Percentiles rank a stretch among this genome's conserved stretches.
These are phyloP conservation scores for Diaporthe eres DNA, from an alignment of 2,329 filamentous ascomycete genomes.

Conservation along the genomic window DNA sequence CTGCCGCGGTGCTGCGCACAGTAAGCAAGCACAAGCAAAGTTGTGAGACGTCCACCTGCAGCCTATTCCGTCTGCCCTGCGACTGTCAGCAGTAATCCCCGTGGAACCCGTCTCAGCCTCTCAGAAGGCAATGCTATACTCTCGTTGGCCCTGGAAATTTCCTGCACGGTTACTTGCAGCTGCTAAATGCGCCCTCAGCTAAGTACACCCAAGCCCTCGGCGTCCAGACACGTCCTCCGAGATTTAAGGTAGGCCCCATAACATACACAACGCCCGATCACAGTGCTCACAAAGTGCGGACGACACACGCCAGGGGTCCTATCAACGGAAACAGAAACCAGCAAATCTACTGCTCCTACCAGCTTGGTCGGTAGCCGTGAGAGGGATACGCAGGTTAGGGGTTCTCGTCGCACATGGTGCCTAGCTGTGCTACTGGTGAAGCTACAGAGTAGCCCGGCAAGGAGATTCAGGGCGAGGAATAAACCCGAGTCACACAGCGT, in stretches of 20 bases:
- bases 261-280: not conserved
- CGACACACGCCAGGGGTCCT: not conserved
- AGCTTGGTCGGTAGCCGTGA: not conserved
- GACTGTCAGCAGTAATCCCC: conserved; percentile 11
- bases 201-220: not conserved
- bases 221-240: conserved; percentile 1
- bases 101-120: conserved; percentile 23
- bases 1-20: conserved; percentile 7
- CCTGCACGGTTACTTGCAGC: conserved; percentile 5
- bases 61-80: not conserved
- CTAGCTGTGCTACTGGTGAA: not conserved
- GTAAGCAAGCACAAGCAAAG: conserved; percentile 24
- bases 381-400: not conserved
- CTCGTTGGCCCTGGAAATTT: not conserved
- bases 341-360: not conserved
- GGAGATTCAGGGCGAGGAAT: not conserved
- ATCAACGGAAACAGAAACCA: not conserved
- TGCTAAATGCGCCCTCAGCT: not conserved
- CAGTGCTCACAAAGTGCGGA: not conserved
- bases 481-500: conserved; percentile 1
- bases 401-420: not conserved
- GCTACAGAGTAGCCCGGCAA: not conserved
- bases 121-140: not conserved
- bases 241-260: not conserved
- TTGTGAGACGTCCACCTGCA: conserved; percentile 19